These are phyloP conservation scores for Corinectria fuckeliana DNA, from an alignment of 2,329 filamentous ascomycete species.

Conservation along the genomic window DNA sequence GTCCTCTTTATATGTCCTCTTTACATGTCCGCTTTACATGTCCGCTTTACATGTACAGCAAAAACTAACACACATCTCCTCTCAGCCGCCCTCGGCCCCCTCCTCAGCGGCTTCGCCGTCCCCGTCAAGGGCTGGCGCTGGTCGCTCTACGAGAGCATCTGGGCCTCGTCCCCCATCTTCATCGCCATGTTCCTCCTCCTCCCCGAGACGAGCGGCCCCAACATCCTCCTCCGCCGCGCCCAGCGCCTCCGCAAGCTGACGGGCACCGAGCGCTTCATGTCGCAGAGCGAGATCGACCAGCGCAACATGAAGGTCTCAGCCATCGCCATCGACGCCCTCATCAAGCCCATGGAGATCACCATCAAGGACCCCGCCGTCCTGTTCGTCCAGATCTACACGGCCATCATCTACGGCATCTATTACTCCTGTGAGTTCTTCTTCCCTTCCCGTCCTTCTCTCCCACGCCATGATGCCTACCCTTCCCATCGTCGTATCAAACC, in stretches of 20 bases:
- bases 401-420: constrained; percentile 67
- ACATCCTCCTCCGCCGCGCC: constrained; percentile 67
- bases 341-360: constrained; percentile 66
- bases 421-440: constrained; percentile 59
- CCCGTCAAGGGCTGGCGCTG: constrained; percentile 66
- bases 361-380: constrained; percentile 67
- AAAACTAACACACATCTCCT: constrained; percentile 27
- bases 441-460: not conserved
- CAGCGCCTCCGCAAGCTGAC: constrained; percentile 66
- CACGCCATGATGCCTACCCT: not conserved
- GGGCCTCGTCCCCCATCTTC: constrained; percentile 64
- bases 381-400: constrained; percentile 67
- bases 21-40: too few species aligned
- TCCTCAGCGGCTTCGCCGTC: constrained; percentile 67
- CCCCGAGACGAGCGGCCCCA: constrained; percentile 67
- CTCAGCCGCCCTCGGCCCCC: constrained; percentile 63
- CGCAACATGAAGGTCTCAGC: constrained; percentile 55
- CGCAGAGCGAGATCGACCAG: constrained; percentile 70
- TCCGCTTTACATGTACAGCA: too few species aligned
- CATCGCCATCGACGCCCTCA: constrained; percentile 61
- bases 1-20: constrained; percentile 35
- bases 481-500: not conserved
- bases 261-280: constrained; percentile 61
- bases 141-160: constrained; percentile 69
- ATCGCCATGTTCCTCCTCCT: constrained; percentile 67